A percentile compares a stretch with the other conserved stretches of the same genome.
These are phyloP conservation scores for Phytopythium kandeliae DNA, from an alignment of 352 stramenopile genomes.

Conservation along the genomic window DNA sequence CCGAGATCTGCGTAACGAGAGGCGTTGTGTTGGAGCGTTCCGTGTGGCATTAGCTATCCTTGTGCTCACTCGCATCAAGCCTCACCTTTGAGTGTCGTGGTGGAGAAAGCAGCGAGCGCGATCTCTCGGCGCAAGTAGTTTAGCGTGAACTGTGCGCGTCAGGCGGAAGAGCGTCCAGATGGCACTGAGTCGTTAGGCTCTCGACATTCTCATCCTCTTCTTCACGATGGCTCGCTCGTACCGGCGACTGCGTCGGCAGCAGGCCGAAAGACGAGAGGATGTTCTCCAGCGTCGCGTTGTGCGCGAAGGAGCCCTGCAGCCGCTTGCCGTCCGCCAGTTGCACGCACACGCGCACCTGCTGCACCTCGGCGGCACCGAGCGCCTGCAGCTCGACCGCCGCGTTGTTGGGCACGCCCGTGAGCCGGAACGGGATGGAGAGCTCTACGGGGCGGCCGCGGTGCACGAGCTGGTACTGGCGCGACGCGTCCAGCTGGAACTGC, in stretches of 20 bases:
- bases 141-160: conserved; percentile 52
- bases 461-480: conserved; percentile 47
- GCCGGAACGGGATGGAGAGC: conserved; percentile 76
- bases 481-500: conserved; percentile 42
- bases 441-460: conserved; percentile 65
- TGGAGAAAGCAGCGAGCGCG: conserved; percentile 31
- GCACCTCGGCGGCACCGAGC: conserved; percentile 16
- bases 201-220: too few relatives aligned
- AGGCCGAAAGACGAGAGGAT: conserved; percentile 59
- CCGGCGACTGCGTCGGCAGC: conserved; percentile 18
- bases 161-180: too few relatives aligned
- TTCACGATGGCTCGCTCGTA: neutral
- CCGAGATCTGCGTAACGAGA: conserved; percentile 42
- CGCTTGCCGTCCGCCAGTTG: conserved; percentile 73
- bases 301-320: conserved; percentile 57
- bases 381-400: conserved; percentile 61
- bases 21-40: too few relatives aligned
- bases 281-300: conserved; percentile 39
- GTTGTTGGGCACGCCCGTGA: conserved; percentile 85
- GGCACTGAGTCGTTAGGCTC: neutral
- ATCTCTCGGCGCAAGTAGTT: conserved; percentile 79
- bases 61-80: too few relatives aligned
- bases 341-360: conserved; percentile 77
- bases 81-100: conserved; percentile 63
- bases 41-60: too few relatives aligned